Evolutionary conservation across 2,329 filamentous ascomycete species (phyloP).

Genomic region (Setomelanomma holmii): DNA sequence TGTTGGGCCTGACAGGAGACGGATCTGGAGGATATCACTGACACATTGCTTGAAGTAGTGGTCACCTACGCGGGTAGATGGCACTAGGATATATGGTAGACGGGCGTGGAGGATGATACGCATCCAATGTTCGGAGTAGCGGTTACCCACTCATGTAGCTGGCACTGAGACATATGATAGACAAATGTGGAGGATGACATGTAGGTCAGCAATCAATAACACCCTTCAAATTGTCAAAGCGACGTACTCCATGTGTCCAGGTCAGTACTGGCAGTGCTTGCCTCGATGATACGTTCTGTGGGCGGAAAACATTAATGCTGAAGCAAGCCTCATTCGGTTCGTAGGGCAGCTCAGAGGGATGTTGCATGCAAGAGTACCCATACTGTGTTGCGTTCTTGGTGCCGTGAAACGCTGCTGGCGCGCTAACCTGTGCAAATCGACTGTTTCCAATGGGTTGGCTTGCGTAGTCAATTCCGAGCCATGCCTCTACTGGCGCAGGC

Average conservation of each 20-base stretch:
- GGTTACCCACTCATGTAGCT: too few relatives aligned
- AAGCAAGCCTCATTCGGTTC: conserved; percentile 32
- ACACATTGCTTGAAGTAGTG: too few relatives aligned
- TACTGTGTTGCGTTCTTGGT: conserved; percentile 47
- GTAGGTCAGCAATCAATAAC: too few relatives aligned
- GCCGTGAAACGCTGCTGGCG: conserved; percentile 49
- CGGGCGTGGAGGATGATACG: too few relatives aligned
- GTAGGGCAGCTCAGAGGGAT: conserved; percentile 43
- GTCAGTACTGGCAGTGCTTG: conserved; percentile 36
- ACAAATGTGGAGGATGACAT: too few relatives aligned
- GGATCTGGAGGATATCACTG: too few relatives aligned
- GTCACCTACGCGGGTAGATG: too few relatives aligned
- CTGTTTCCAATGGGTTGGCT: conserved; percentile 45
- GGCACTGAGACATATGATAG: too few relatives aligned
- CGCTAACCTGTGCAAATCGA: conserved; percentile 50
- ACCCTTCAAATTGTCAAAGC: neutral
- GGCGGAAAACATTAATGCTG: conserved; percentile 36
- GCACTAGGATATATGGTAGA: too few relatives aligned
- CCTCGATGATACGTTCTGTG: conserved; percentile 18
- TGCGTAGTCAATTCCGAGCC: conserved; percentile 57
- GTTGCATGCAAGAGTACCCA: conserved; percentile 52
- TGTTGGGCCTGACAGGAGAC: too few relatives aligned
- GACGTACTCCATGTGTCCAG: conserved; percentile 38
- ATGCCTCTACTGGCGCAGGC: conserved; percentile 51
- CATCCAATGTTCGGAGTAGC: too few relatives aligned